A percentile compares a stretch with the other conserved stretches of the same genome.
These are phyloP conservation scores for Curvularia sp. DNA, from an alignment of 2,329 filamentous ascomycete genomes.

Conservation along the genomic window DNA sequence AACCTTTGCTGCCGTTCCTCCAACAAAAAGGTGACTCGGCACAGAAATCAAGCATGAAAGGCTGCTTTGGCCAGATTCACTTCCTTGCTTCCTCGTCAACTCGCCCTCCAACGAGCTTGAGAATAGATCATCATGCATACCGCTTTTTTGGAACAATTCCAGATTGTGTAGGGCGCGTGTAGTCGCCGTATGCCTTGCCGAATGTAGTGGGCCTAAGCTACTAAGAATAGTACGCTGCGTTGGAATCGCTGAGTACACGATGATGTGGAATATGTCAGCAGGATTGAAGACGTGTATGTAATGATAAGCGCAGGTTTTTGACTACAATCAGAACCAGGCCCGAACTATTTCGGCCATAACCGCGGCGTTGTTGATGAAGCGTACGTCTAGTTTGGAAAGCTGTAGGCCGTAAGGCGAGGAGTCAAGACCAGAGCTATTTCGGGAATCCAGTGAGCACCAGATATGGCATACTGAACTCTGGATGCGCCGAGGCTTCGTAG, in stretches of 20 bases:
- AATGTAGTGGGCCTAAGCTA: slow-evolving; percentile 12
- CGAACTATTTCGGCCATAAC: not conserved
- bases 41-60: not conserved
- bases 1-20: not conserved
- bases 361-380: slow-evolving; percentile 5
- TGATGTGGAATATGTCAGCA: slow-evolving; percentile 19
- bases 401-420: not conserved
- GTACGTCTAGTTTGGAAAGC: not conserved
- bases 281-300: not conserved
- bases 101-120: slow-evolving; percentile 12
- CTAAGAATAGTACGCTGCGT: slow-evolving; percentile 26
- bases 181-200: slow-evolving; percentile 13
- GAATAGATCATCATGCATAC: slow-evolving; percentile 29
- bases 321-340: not conserved
- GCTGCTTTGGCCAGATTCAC: not conserved
- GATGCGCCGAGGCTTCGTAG: not conserved
- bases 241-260: slow-evolving; percentile 17
- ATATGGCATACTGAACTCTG: not conserved
- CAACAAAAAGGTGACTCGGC: not conserved
- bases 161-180: slow-evolving; percentile 7
- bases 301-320: not conserved
- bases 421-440: not conserved
- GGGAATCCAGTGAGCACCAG: not conserved
- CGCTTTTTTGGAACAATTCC: slow-evolving; percentile 22
- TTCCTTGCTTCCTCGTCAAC: slow-evolving; percentile 7